phyloP scores from a whole-genome alignment of 108 stramenopile genomes.

The Stephanodiscus triporus region DNA sequence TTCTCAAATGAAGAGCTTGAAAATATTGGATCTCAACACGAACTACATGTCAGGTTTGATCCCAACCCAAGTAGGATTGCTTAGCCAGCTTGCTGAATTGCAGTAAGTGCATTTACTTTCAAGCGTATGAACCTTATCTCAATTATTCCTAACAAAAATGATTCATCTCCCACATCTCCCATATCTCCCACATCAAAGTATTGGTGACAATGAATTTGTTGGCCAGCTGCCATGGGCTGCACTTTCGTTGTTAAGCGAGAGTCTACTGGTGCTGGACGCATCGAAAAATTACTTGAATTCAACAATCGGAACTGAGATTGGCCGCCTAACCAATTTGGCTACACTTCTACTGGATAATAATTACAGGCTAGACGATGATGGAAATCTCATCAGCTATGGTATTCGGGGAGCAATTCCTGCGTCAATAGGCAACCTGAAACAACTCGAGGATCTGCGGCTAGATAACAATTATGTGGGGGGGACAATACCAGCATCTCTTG shows the following conservation, averaged over 20 bases:
- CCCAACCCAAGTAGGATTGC: conserved; percentile 41
- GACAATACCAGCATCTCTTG: conserved; percentile 30
- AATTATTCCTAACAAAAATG: background rate
- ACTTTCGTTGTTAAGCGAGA: conserved; percentile 7
- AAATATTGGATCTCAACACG: conserved; percentile 29
- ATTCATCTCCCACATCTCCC: background rate
- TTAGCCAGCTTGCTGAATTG: conserved; percentile 24
- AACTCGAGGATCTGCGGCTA: conserved; percentile 37
- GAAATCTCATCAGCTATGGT: conserved; percentile 28
- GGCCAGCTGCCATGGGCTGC: conserved; percentile 36
- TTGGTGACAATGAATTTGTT: conserved; percentile 30
- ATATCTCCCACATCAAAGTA: background rate
- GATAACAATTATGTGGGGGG: conserved; percentile 48
- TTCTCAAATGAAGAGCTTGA: conserved; percentile 25
- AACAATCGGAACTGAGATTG: conserved; percentile 25
- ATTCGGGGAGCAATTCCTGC: conserved; percentile 38
- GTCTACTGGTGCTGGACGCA: conserved; percentile 28
- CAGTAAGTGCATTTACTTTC: conserved; percentile 4
- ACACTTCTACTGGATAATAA: conserved; percentile 41
- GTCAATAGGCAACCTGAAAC: conserved; percentile 38
- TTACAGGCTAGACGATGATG: conserved; percentile 28
- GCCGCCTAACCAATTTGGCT: conserved; percentile 25
- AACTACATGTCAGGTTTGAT: conserved; percentile 37
- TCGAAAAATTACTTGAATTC: conserved; percentile 44
- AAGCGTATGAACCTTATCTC: background rate